Evolutionary conservation across 441 rosid genomes (phyloP).

Genomic region (Arabidopsis lyrata): DNA sequence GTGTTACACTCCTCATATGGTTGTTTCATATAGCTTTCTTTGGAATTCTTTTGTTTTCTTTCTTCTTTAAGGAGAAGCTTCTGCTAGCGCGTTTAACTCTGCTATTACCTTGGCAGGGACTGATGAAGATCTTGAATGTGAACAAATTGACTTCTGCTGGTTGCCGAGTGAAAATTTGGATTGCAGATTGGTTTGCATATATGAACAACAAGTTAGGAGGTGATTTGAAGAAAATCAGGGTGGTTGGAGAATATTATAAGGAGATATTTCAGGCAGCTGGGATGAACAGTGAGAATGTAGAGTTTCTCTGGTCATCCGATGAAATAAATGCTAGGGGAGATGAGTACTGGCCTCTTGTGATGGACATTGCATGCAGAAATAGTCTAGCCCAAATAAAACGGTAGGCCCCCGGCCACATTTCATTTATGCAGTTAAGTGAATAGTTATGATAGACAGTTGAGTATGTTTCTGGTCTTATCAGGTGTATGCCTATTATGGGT

Average conservation of each 20-base stretch:
- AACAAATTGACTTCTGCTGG: conserved; percentile 80
- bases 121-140: conserved; percentile 73
- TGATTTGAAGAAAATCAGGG: conserved; percentile 67
- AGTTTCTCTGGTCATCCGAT: conserved; percentile 22
- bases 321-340: conserved; percentile 24
- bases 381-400: conserved; percentile 16
- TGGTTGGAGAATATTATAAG: conserved; percentile 26
- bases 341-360: conserved; percentile 20
- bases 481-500: conserved; percentile 26
- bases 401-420: background rate
- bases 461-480: background rate
- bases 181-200: conserved; percentile 54
- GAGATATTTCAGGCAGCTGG: conserved; percentile 19
- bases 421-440: background rate
- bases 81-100: background rate
- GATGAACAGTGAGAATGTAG: conserved; percentile 18
- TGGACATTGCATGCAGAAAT: conserved; percentile 18
- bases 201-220: conserved; percentile 74
- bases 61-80: background rate
- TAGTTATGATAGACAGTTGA: background rate
- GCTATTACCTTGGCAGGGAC: conserved; percentile 51
- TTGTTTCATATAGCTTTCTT: background rate
- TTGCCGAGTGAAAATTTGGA: conserved; percentile 81
- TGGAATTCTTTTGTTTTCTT: background rate
- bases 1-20: background rate